Evolutionary conservation across 2,329 filamentous ascomycete species (phyloP), one percentile per base, ranked within the genome.

Genomic region (Exophiala sp.): DNA sequence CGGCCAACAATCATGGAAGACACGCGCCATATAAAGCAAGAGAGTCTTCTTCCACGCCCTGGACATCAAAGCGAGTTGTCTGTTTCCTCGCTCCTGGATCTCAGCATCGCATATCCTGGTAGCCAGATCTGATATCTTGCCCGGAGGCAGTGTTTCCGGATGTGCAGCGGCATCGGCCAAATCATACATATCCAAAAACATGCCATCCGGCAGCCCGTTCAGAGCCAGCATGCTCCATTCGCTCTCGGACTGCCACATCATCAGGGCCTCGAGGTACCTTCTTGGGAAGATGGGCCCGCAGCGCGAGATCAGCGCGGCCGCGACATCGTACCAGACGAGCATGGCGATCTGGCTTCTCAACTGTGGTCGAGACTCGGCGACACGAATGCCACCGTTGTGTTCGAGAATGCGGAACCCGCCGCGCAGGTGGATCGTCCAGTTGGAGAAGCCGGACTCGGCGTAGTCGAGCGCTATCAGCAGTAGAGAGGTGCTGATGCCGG

Each of bases 151-250:
- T 7, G 35, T 35, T 13, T 54, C 48, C 6, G 35, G 34, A 3
- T 42, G 32, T 10, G 44, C 43, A 2, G 56, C 56, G 7, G 50
- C 44, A 10, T 46, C 47, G 2, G 49, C 46, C 13, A 58, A 34
- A 11, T 53, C 41, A 40, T 58, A 39, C 53, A 58, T 56, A 42
- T 53, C 47, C 5, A 52, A 45, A 18, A 58, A 58, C 53, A 56
- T 49, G 16, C 38, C 47, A 44, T 58, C 56, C 1, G 56, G 56
- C 10, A 56, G 46, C 11, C 56, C 56, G 14, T 56, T 58, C 2
- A 58, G 53, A 18, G 46, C 52, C 30, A 58, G 50, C 6, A 58
- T 52, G 30, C 53, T 58, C 56, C 56, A 58, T 47, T 58, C 53
- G 24, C n/a, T 39, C 21, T 56, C 56, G n/a, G 43, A 37, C 32